Evolutionary conservation across 1,139 yeast genomes (phyloP).

Genomic region (Saccharomyces hybrid): DNA sequence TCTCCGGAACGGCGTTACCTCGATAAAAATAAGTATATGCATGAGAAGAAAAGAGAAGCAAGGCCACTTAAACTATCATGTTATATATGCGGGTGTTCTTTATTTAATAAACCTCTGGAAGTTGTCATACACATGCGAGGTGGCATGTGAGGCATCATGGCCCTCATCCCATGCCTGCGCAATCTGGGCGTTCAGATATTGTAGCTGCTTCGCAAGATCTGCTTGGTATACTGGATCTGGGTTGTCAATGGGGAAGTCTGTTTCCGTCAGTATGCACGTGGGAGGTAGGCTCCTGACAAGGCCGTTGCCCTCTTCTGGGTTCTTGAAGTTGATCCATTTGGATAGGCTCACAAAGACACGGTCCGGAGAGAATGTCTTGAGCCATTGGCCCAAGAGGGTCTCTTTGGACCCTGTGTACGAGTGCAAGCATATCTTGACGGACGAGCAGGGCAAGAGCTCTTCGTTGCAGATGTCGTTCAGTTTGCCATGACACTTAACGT

Average conservation of each 20-base stretch:
- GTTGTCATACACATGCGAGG: background rate
- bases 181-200: background rate
- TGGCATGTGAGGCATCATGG: background rate
- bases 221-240: conserved; percentile 1
- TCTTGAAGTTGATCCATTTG: conserved; percentile 44
- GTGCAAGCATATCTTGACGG: conserved; percentile 52
- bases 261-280: conserved; percentile 43
- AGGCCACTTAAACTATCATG: background rate
- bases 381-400: conserved; percentile 47
- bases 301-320: conserved; percentile 27
- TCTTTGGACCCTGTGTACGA: conserved; percentile 82
- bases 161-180: background rate
- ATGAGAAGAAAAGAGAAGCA: background rate
- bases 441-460: conserved; percentile 14
- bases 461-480: conserved; percentile 41
- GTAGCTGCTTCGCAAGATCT: conserved; percentile 7
- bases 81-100: background rate
- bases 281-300: conserved; percentile 35
- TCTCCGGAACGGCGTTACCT: conserved; percentile 1
- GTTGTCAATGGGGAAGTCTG: conserved; percentile 37
- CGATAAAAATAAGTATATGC: background rate
- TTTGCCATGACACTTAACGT: conserved; percentile 69
- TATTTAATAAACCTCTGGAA: background rate
- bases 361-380: conserved; percentile 26
- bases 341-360: conserved; percentile 52